A percentile compares a stretch with the other conserved stretches of the same genome.
These are phyloP conservation scores for Lentinula boryana DNA, from an alignment of 768 basidiomycete genomes.

Conservation along the genomic window DNA sequence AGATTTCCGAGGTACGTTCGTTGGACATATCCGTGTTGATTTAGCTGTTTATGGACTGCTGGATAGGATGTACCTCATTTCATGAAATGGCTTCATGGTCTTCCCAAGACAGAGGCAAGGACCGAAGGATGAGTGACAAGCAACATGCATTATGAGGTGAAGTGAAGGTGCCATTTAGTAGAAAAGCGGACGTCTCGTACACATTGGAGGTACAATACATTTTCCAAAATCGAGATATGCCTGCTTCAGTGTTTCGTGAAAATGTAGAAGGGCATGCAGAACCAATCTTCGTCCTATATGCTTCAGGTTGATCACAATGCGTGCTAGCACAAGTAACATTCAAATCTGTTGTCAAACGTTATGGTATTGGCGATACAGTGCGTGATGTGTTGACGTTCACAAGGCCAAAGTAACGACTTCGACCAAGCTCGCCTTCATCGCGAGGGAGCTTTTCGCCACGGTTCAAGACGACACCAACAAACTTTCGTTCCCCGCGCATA, in stretches of 20 bases:
- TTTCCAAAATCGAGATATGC: no score
- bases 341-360: not conserved
- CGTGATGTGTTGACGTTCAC: slow-evolving; percentile 48
- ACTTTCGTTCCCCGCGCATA: slow-evolving; percentile 68
- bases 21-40: not conserved
- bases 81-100: slow-evolving; percentile 53
- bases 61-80: slow-evolving; percentile 69
- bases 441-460: slow-evolving; percentile 85
- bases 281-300: no score
- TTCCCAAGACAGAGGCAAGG: slow-evolving; percentile 11
- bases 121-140: not conserved
- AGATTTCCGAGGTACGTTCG: slow-evolving; percentile 51
- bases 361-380: not conserved
- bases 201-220: not conserved
- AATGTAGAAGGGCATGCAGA: no score
- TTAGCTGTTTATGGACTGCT: not conserved
- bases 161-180: no score
- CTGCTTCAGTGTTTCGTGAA: no score
- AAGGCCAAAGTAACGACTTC: slow-evolving; percentile 80
- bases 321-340: no score
- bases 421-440: slow-evolving; percentile 64
- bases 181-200: not conserved
- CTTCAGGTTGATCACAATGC: no score
- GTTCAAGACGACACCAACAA: slow-evolving; percentile 77
- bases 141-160: not conserved